Evolutionary conservation across 805 yeast species (phyloP), one percentile per base, ranked within the genome.

Genomic region (Suhomyces sp.): DNA sequence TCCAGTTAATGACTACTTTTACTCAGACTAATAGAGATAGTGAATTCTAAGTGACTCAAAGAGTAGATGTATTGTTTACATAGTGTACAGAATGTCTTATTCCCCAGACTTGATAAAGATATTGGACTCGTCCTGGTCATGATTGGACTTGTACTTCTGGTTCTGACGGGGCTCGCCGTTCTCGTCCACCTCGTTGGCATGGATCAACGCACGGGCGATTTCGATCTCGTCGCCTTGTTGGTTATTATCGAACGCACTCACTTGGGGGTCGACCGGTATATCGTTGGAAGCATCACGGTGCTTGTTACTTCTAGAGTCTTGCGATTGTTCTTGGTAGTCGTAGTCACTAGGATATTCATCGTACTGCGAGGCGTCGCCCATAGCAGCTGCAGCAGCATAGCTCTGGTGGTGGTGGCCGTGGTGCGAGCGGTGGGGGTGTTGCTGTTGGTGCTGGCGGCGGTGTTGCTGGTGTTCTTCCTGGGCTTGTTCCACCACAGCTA

Each of bases 171-270:
- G 23, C 22, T 40, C 40, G 31, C 55, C 56, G 26, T 61, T 62
- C 38, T 54, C 55, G 17, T 63, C 64, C 24, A 57, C 72, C 12
- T 62, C 73, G 57, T 78, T 82, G 0, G 87, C 85, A 55, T 83
- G 86, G 47, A 84, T 83, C 59, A 84, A 69, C 0, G 87, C 89
- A 44, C 86, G 70, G 1, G 89, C 88, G 58, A 84, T 85, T 46
- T 83, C 87, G 38, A 84, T 81, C 57, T 83, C 87, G 47, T 79
- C 83, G 5, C 80, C 83, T 6, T 74, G 71, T 8, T 50, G n/a
- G 22, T 47, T 51, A 36, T 56, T 55, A 46, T 72, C 79, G 57
- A 77, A 81, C 0, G 76, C 82, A 42, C 76, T 67, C 5, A 82
- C 86, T 51, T 80, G 84, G 1, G 87, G 86, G 62, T 84, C 87